Evolutionary conservation across 805 yeast species (phyloP), one percentile per base, ranked within the genome.

Genomic region (Ogataea glucozyma): DNA sequence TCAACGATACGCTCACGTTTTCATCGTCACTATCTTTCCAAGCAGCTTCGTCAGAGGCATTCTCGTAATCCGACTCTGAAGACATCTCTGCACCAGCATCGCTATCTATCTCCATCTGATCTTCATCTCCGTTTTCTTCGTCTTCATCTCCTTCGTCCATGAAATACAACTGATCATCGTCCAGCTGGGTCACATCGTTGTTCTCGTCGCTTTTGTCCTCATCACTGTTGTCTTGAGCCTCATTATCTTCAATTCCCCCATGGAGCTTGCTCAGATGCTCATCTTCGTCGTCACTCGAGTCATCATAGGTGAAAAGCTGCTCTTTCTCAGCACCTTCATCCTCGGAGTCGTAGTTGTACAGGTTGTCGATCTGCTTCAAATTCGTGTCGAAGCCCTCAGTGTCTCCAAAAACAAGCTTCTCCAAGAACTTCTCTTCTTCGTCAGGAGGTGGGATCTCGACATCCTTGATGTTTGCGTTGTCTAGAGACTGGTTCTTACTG

Each of bases 21-120:
- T 90, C 98, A 62, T 93, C 99, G 57, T 90, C 98, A 44, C 95
- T 83, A 66, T 93, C 99, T 12, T 63, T 63, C 99, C 99, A 93
- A 2, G 83, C 88, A 34, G 17, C 29, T 16, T 34, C 38, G 41
- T 71, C 72, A 9, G 52, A 54, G 3, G 57, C 64, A 19, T 52
- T 54, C 1, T 54, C 52, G 27, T 24, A 53, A 66, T 51, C 60
- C 18, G 53, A 45, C n/a, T 57, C 66, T 4, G 63, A 66, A 2
- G 53, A 60, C 9, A 57, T 60, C 36, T 59, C 59, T 4, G 58
- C 57, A 6, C n/a, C n/a, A n/a, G n/a, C 38, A 12, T 44, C 57
- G 8, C 41, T 44, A 14, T 64, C 72, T 1, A 56, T 60, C n/a
- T 62, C 70, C 45, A 65, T 71, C 17, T 56, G 65, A 20, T 58